A percentile compares a stretch with the other conserved stretches of the same genome.
Conservation (phyloP, 164 flowering plant species). For the Nymphaea thermarum region DNA sequence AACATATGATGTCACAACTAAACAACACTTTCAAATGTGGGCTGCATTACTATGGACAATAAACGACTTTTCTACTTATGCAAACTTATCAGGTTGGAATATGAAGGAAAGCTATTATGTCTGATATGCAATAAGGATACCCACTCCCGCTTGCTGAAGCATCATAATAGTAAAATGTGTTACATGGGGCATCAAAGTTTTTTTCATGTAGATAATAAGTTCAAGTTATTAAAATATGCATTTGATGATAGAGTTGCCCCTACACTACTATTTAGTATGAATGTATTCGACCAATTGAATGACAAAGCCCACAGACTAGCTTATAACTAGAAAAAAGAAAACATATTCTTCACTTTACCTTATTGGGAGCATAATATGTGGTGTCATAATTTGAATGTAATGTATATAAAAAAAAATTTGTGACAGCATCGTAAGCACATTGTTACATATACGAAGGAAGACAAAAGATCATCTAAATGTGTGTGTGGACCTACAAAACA, state of each 20-base stretch:
- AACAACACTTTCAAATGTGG: background rate
- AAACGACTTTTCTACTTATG: background rate
- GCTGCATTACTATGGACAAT: background rate
- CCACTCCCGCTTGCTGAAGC: too few relatives aligned
- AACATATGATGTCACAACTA: background rate
- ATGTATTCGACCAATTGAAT: background rate
- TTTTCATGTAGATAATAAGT: background rate
- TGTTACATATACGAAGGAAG: background rate
- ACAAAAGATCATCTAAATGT: background rate
- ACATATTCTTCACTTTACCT: background rate
- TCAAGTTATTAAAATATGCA: background rate
- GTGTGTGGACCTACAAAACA: background rate
- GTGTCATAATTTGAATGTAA: background rate
- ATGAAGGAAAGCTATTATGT: background rate
- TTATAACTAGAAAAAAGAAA: background rate
- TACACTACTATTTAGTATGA: background rate
- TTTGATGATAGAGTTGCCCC: background rate
- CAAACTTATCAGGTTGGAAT: slow-evolving; percentile 1
- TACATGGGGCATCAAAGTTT: background rate
- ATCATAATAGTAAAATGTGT: background rate
- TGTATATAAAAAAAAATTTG: background rate
- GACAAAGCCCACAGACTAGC: background rate
- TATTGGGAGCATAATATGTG: background rate
- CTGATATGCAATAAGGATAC: too few relatives aligned
- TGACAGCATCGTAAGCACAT: background rate